Evolutionary conservation across 73 alveolate genomes (phyloP), one percentile per base, ranked within the genome.

Genomic region (Paramecium caudatum): DNA sequence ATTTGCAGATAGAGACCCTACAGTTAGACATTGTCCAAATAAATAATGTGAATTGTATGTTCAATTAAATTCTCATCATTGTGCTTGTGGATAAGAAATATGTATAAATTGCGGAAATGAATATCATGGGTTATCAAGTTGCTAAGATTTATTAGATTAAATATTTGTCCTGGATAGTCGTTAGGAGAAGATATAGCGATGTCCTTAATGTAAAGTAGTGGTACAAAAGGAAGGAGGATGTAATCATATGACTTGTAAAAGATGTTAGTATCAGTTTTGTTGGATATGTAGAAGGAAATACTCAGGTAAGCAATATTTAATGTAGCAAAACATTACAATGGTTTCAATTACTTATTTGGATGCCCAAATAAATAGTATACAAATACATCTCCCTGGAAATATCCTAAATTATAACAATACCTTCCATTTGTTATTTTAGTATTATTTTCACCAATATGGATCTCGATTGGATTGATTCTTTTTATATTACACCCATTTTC

Each of bases 251-350:
- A 65, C 83, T 25, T 65, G 83, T 65, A 30, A 65, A 3, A 30
- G 83, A 33, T 65, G 83, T 32, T 6, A 36, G 17, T 15, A 32
- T 65, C 16, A 65, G 34, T 65, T 65, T 36, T 65, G 83, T 65
- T 65, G 83, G 83, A 65, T 65, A 4, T 65, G 83, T 12, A 65
- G 83, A 32, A 65, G 83, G 34, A 30, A 65, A 65, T 65, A 65
- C n/a, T 32, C 83, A 33, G 9, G 80, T 55, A 55, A 4, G 30
- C 12, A 21, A 17, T 19, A 4, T 1, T 23, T 19, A 4, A 2
- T 55, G 1, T 4, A 55, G 80, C 61, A 8, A 32, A 65, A 65
- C 83, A 65, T 36, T 65, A 65, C 34, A 15, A 33, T 65, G 13
- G 13, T 3, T 65, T 32, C 16, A 65, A 65, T 16, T 65, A 65